These are phyloP conservation scores for Lotus japonicus DNA, from an alignment of 306 rosid species.

Conservation along the genomic window DNA sequence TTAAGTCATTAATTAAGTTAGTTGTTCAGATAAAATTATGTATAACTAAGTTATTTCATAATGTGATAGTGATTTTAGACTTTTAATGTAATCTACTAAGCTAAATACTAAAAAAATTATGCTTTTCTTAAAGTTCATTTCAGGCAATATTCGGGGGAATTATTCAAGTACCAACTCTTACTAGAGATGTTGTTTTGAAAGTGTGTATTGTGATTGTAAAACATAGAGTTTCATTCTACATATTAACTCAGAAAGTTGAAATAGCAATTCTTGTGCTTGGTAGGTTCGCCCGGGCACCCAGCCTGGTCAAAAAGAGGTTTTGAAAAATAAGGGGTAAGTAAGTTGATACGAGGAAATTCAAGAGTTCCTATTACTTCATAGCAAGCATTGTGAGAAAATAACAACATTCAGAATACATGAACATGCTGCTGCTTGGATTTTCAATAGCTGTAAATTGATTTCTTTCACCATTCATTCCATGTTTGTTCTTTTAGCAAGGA, in stretches of 20 bases:
- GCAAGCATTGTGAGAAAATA: not conserved
- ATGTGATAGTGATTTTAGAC: no score
- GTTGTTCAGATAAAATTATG: no score
- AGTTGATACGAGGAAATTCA: not conserved
- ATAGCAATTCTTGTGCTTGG: conserved; percentile 12
- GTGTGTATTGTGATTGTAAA: conserved; percentile 32
- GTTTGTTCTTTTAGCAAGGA: conserved; percentile 42
- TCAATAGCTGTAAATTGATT: not conserved
- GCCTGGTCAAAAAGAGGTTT: conserved; percentile 84
- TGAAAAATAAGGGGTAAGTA: conserved; percentile 81
- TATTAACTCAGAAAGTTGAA: not conserved
- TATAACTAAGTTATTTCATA: no score
- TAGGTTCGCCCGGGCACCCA: conserved; percentile 90
- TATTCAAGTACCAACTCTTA: conserved; percentile 80
- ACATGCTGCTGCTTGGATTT: not conserved
- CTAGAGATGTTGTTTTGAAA: conserved; percentile 84
- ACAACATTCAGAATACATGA: not conserved
- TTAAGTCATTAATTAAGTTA: no score
- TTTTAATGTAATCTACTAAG: not conserved
- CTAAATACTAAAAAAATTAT: not conserved
- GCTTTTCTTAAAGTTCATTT: not conserved
- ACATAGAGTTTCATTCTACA: not conserved
- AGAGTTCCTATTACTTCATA: not conserved
- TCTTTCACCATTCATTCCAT: not conserved
- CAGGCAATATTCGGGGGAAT: conserved; percentile 96